Base-by-base conservation (phyloP, 495 filamentous ascomycete species). In the Aeminium ludgeri region DNA sequence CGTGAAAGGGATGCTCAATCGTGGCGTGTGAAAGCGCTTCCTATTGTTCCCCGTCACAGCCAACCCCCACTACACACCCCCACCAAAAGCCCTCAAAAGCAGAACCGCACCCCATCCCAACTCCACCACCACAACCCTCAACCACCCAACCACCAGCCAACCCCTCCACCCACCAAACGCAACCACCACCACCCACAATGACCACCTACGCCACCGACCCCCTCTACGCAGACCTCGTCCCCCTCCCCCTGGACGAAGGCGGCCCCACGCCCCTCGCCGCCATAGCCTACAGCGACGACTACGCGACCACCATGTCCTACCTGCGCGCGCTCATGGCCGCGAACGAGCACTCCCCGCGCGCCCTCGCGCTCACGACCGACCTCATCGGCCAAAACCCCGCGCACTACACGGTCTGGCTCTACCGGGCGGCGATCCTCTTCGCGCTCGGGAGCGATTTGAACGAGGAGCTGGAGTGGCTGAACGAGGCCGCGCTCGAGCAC, bases 371-470 rank as follows among this genome's bases (percentile, higher is more conserved):
- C 34, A 96, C 89, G 1, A 75, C 82, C 48, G 73, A 86, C 55
- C 75, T 96, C 43, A 96, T 96, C 55, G 59, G 64, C 13, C 73
- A 94, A 71, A 97, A 97, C 59, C 83, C 89, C 6, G 84, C 87
- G 8, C 91, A 96, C 59, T 97, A 97, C 63, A 97, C 91, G 5
- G 84, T 96, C 41, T 97, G 89, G 89, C 76, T 97, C 30, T 97
- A 93, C 65, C 76, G 89, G 42, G 81, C 83, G 28, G 72, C 78
- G 48, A 79, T 72, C 28, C 53, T 97, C 20, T 71, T 79, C 45
- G 69, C 70, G 1, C 57, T 94, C 18, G 56, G 72, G 2, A 68
- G 73, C 36, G 67, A 79, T 44, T 68, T 95, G 37, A 54, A 55
- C 0, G 66, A 78, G 43, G 89, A 97, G 56, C 59, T 94, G 18